Conservation (phyloP, 1,139 yeast species). For the Sugiyamaella neomexicana region DNA sequence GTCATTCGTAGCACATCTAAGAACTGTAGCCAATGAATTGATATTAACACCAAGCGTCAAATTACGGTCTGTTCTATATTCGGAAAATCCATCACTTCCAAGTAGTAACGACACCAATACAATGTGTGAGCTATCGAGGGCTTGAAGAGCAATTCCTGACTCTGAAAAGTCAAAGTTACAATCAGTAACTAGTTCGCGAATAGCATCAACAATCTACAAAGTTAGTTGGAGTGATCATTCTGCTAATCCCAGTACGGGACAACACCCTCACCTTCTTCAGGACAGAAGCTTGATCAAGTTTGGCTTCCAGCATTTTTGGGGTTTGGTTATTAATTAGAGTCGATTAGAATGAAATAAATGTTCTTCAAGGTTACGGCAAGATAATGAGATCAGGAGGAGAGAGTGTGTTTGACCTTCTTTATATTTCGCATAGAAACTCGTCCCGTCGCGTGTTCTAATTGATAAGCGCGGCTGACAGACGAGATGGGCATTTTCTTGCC, state of each 20-base stretch:
- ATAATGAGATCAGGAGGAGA: not conserved
- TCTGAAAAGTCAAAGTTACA: conserved; percentile 97
- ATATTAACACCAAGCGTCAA: conserved; percentile 90
- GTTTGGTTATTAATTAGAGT: not conserved
- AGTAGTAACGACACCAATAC: conserved; percentile 84
- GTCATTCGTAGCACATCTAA: conserved; percentile 87
- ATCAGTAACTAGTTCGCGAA: conserved; percentile 88
- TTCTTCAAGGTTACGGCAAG: no score
- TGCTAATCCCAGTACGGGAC: not conserved
- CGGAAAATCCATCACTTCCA: conserved; percentile 87
- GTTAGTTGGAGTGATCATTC: conserved; percentile 4
- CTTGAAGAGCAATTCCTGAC: conserved; percentile 93
- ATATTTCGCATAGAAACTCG: not conserved
- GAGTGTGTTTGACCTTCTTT: not conserved
- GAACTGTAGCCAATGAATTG: conserved; percentile 79
- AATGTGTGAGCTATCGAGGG: conserved; percentile 97
- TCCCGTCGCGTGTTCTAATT: conserved; percentile 1
- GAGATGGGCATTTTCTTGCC: not conserved
- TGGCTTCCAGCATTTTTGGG: conserved; percentile 88
- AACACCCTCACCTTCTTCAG: conserved; percentile 66
- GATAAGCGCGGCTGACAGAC: not conserved
- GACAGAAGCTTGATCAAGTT: conserved; percentile 88
- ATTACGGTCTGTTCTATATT: conserved; percentile 94
- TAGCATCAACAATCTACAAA: conserved; percentile 71
- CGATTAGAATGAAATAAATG: not conserved